Base-by-base conservation (phyloP, 371 early-diverging fungal species). In the Actinomortierella ambigua region DNA sequence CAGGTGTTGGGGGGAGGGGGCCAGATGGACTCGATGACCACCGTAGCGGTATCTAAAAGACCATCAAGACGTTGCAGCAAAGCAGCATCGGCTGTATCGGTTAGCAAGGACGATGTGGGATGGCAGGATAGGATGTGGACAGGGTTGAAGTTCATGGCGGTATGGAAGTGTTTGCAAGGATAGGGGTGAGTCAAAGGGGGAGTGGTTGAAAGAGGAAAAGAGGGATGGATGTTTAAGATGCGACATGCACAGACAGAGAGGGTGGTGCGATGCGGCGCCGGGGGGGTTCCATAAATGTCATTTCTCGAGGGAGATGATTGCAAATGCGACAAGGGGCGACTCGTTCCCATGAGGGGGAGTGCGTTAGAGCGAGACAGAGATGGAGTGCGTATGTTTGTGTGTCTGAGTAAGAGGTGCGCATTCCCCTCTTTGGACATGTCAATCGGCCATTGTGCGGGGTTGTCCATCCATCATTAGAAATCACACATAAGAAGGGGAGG, bases 11-110 rank as follows among this genome's bases (percentile, higher is more conserved):
- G 34, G 9, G 59, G 57, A 13, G 63, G 64, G 18, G 69, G 69
- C 82, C 81, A 83, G 63, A 80, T 80, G 43, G 81, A 77, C 53
- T 78, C 78, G 48, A 80, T 80, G 29, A 80, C 69, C 18, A 69
- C 62, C 2, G 77, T 68, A 46, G 80, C 78, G n/a, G 80, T 77
- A 48, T 79, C 80, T 79, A 69, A 59, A 9, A 59, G 26, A 49
- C 55, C 64, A 44, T 41, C 24, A 8, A 60, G 60, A 52, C 13
- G 49, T 43, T 34, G 34, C 34, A 34, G 34, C 11, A 34, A 34
- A 34, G 34, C 34, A 34, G 34, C 34, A 11, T 34, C 34, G 11
- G 34, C 11, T 4, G 7, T 34, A 6, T 34, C 11, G 34, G 34
- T 34, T 34, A 34, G 34, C 34, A 34, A 6, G 34, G 34, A 34